Base-by-base conservation (phyloP, 148 eudicot genomes). In the Rhododendron ferrugineum region DNA sequence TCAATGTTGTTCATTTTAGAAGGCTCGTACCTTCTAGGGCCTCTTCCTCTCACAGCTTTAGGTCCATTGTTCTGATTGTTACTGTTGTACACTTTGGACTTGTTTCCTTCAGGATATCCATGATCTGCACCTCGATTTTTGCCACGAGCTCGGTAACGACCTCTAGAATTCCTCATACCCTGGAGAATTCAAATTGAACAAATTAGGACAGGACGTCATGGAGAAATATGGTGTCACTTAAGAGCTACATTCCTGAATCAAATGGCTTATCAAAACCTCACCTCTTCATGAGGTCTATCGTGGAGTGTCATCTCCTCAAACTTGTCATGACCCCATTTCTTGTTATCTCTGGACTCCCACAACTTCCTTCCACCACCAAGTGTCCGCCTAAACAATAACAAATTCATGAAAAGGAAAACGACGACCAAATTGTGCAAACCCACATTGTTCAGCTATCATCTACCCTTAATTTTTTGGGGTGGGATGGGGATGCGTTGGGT, bases 251-350 rank as follows among this genome's bases (percentile, higher is more conserved):
- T 34, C 72, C 52, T 81, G 75, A 64, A 44, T 81, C 32, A 72
- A n/a, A 80, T 42, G 15, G 23, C 7, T 37, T 11, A 20, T 23
- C 82, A 70, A 77, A 78, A 64, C 37, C 60, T 90, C 87, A 97
- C 99, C 98, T 95, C 98, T 11, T 92, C 94, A 88, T 87, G 86
- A 84, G 80, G 92, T 86, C 93, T 90, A 76, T 92, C 98, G 34
- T 89, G 91, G 64, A 80, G 40, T 64, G 89, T 91, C 89, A 97
- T 73, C 91, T 97, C 98, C 91, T 97, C 99, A 90, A 97, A 97
- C 91, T 97, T 97, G 93, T 97, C 99, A 90, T 97, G 99, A 34
- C 98, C 98, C 99, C 99, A 97, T 90, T 94, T 97, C 88, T 90
- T 94, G 46, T 95, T 93, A 88, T 97, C 98, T 89, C 89, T 95